A percentile compares a stretch with the other conserved stretches of the same genome.
Conservation (phyloP, 164 flowering plant species). For the Dillenia suffruticosa region DNA sequence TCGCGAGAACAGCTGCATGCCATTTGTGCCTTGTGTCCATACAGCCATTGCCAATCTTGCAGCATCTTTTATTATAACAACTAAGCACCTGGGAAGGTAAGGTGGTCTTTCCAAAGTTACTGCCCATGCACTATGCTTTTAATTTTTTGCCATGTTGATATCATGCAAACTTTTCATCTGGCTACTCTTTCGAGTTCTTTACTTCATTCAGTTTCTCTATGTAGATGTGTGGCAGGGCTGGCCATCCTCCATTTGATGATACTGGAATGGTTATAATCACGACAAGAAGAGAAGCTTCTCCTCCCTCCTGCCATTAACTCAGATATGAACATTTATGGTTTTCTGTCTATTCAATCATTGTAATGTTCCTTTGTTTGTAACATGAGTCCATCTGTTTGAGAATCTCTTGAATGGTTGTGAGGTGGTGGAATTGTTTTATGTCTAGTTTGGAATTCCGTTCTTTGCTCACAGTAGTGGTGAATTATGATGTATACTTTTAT, state of each 20-base stretch:
- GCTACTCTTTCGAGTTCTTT: no score
- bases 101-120: no score
- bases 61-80: neutral
- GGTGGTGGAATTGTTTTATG: constrained; percentile 94
- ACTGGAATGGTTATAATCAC: constrained; percentile 92
- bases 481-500: neutral
- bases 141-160: no score
- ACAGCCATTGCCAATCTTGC: no score
- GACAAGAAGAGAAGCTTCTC: constrained; percentile 95
- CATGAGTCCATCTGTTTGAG: constrained; percentile 92
- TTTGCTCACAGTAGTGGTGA: no score
- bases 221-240: constrained; percentile 99
- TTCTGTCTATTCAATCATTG: neutral
- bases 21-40: neutral
- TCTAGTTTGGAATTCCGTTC: constrained; percentile 6
- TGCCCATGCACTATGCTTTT: no score
- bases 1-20: neutral
- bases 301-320: constrained; percentile 2
- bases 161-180: no score
- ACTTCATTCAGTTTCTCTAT: constrained; percentile 4
- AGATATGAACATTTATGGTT: neutral
- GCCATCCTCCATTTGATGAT: constrained; percentile 99
- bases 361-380: neutral
- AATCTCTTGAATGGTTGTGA: constrained; percentile 96
- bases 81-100: no score